Percentiles rank a stretch among this genome's conserved stretches.
Evolutionary conservation across 1,139 yeast genomes (phyloP).

Genomic region (Suhomyces terraborum): DNA sequence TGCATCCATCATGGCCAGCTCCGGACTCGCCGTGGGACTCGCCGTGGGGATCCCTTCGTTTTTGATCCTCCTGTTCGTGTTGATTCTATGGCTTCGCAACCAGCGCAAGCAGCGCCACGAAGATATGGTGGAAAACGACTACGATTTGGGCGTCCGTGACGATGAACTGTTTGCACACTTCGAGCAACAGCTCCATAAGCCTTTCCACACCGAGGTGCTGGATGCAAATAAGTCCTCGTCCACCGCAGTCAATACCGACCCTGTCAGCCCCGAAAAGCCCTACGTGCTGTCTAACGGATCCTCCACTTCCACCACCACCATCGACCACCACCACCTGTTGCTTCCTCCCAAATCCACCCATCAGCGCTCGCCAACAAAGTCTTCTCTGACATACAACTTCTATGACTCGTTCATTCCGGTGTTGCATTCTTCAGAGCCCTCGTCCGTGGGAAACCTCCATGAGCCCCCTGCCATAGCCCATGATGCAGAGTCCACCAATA

Average conservation of each 20-base stretch:
- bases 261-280: conserved; percentile 15
- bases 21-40: conserved; percentile 38
- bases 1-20: conserved; percentile 1
- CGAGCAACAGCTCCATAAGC: conserved; percentile 40
- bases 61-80: conserved; percentile 26
- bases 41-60: conserved; percentile 47
- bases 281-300: conserved; percentile 15
- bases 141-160: conserved; percentile 43
- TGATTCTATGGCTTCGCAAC: conserved; percentile 32
- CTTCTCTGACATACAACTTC: conserved; percentile 42
- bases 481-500: conserved; percentile 10
- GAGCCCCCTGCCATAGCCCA: conserved; percentile 3
- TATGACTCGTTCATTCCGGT: conserved; percentile 49
- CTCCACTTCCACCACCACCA: conserved; percentile 16
- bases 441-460: conserved; percentile 6
- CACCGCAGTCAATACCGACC: conserved; percentile 13
- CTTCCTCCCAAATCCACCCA: conserved; percentile 8
- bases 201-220: conserved; percentile 15
- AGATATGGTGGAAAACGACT: conserved; percentile 31
- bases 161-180: conserved; percentile 41
- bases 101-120: conserved; percentile 37
- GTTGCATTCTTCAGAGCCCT: conserved; percentile 15
- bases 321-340: conserved; percentile 12
- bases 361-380: conserved; percentile 17
- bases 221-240: conserved; percentile 17